phyloP scores from a whole-genome alignment of 2,329 filamentous ascomycete species.

The Colletotrichum gloeosporioides region DNA sequence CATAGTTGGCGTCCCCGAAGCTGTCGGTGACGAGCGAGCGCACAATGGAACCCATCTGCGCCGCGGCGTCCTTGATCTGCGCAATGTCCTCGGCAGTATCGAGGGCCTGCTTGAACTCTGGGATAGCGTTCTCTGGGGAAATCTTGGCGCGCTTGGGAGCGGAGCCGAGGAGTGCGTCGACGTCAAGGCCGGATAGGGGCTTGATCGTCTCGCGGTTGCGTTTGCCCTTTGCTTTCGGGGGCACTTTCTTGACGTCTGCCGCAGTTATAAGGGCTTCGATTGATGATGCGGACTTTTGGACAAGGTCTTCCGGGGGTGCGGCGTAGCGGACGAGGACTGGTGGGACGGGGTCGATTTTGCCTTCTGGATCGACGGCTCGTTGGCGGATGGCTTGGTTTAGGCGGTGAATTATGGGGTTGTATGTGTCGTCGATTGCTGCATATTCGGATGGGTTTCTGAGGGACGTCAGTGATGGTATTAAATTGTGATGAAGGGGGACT shows the following conservation, averaged over 20 bases:
- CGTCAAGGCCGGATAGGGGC: constrained; percentile 87
- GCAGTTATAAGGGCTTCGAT: constrained; percentile 70
- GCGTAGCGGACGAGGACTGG: constrained; percentile 76
- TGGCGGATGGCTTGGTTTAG: constrained; percentile 85
- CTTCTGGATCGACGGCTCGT: constrained; percentile 77
- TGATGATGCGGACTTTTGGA: constrained; percentile 58
- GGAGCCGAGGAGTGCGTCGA: constrained; percentile 78
- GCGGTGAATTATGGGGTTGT: constrained; percentile 85
- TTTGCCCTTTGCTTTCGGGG: constrained; percentile 78
- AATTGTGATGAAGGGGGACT: constrained; percentile 25
- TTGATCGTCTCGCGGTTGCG: constrained; percentile 74
- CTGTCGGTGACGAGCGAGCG: constrained; percentile 72
- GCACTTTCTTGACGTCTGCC: constrained; percentile 88
- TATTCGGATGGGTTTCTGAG: constrained; percentile 65
- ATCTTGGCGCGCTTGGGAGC: constrained; percentile 46
- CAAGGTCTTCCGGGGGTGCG: constrained; percentile 70
- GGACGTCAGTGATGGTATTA: constrained; percentile 18
- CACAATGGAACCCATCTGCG: constrained; percentile 78
- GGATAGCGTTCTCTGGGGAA: constrained; percentile 76
- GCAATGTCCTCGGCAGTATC: constrained; percentile 62
- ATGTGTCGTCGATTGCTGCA: constrained; percentile 80
- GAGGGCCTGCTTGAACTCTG: constrained; percentile 87
- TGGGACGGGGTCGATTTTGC: constrained; percentile 65
- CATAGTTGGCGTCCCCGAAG: constrained; percentile 78
- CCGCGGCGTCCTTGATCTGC: constrained; percentile 68